Evolutionary conservation across 2,329 filamentous ascomycete genomes (phyloP).

Genomic region (Bipolaris zeicola): DNA sequence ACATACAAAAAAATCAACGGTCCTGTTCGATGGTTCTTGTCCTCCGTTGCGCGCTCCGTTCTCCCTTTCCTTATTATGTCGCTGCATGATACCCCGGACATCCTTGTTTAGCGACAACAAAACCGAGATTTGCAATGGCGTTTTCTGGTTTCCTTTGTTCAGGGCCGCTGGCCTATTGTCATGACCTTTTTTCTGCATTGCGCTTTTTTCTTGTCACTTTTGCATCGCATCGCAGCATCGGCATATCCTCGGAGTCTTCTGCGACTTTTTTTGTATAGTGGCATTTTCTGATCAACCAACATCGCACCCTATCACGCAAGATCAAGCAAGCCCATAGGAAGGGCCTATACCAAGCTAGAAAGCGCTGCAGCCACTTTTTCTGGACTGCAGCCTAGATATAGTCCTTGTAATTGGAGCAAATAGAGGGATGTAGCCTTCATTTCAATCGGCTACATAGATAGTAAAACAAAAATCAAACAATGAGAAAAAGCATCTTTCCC

Average conservation of each 20-base stretch:
- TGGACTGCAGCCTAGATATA: conserved; percentile 4
- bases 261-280: conserved; percentile 5
- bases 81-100: conserved; percentile 36
- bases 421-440: not conserved
- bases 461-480: not conserved
- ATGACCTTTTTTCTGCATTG: conserved; percentile 3
- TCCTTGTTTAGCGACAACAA: conserved; percentile 23
- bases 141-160: conserved; percentile 7
- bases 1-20: conserved; percentile 2
- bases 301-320: conserved; percentile 2
- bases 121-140: conserved; percentile 10
- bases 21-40: conserved; percentile 3
- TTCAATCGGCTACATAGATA: not conserved
- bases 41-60: not conserved
- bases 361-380: conserved; percentile 1
- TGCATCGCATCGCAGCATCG: conserved; percentile 11
- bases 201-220: not conserved
- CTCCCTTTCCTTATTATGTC: conserved; percentile 18
- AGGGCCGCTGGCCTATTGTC: not conserved
- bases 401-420: conserved; percentile 7
- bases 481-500: not conserved
- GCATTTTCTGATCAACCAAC: not conserved
- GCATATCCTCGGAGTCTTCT: conserved; percentile 9
- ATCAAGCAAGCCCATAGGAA: not conserved
- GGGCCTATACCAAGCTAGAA: conserved; percentile 1